Evolutionary conservation across 768 basidiomycete species (phyloP).

Genomic region (Boletus tomentosulus): DNA sequence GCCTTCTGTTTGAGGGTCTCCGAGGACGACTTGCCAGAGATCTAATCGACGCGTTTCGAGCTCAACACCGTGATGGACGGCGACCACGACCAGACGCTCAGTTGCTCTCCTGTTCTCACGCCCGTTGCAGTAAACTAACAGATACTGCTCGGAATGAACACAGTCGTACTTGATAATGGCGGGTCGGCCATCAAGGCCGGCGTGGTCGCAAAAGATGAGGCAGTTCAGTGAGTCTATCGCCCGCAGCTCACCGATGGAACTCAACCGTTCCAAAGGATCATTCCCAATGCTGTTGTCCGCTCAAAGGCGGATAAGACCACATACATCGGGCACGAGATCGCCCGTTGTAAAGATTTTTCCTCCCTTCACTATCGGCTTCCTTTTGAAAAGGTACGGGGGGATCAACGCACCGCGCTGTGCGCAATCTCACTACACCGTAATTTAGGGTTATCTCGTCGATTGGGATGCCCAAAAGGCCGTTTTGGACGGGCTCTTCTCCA

Average conservation of each 20-base stretch:
- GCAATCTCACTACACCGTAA: constrained; percentile 16
- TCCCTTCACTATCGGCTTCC: constrained; percentile 80
- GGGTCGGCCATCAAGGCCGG: constrained; percentile 80
- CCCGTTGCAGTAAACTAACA: constrained; percentile 4
- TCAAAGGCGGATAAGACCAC: constrained; percentile 80
- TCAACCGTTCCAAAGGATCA: constrained; percentile 42
- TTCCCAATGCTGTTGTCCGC: constrained; percentile 79
- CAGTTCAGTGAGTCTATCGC: constrained; percentile 20
- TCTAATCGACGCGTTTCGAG: not conserved
- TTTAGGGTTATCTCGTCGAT: constrained; percentile 85
- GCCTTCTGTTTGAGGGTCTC: constrained; percentile 7
- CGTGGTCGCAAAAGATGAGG: constrained; percentile 34
- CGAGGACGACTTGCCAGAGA: not conserved
- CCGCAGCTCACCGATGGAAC: not conserved
- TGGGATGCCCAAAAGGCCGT: constrained; percentile 95
- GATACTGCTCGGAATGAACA: constrained; percentile 14
- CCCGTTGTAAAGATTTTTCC: constrained; percentile 71
- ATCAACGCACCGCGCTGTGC: not conserved
- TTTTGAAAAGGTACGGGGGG: constrained; percentile 69
- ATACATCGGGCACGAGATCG: constrained; percentile 85
- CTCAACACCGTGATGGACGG: constrained; percentile 6
- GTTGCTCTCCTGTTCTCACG: constrained; percentile 8
- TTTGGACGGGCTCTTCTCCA: constrained; percentile 88
- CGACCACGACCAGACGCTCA: not conserved
- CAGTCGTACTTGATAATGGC: constrained; percentile 85